These are phyloP conservation scores for Boletus reticulatus DNA, from an alignment of 768 basidiomycete species.

Conservation along the genomic window DNA sequence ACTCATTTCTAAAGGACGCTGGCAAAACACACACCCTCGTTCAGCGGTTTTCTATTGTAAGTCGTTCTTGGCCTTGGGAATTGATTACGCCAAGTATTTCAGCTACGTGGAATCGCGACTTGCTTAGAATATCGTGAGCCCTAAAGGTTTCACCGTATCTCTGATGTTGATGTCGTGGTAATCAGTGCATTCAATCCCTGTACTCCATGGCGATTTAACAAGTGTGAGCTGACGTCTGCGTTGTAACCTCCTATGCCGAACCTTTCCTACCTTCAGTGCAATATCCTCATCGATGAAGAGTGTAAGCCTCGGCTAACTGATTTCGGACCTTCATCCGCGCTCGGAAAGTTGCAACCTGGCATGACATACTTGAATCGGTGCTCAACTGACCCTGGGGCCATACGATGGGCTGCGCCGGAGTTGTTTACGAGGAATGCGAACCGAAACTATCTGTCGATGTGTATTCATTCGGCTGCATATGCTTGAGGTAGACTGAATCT, in stretches of 20 bases:
- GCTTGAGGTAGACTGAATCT: slow-evolving; percentile 4
- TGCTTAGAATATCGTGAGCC: background rate
- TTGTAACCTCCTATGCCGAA: background rate
- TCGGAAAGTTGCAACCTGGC: background rate
- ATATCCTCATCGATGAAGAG: background rate
- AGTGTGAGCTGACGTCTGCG: background rate
- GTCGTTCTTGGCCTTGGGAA: background rate
- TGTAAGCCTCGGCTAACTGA: background rate
- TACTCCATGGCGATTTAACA: background rate
- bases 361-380: slow-evolving; percentile 27
- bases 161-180: background rate
- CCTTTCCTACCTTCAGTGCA: background rate
- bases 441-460: slow-evolving; percentile 13
- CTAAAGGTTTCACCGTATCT: background rate
- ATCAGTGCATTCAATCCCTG: background rate
- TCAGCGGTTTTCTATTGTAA: background rate
- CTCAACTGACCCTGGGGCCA: slow-evolving; percentile 30
- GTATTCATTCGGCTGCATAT: slow-evolving; percentile 25
- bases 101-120: background rate
- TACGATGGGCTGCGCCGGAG: slow-evolving; percentile 45
- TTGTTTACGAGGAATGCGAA: slow-evolving; percentile 16
- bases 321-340: background rate
- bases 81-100: background rate
- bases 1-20: background rate
- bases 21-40: background rate